These are phyloP conservation scores for Xanthoparmelia taractica DNA, from an alignment of 495 filamentous ascomycete species.

Conservation along the genomic window DNA sequence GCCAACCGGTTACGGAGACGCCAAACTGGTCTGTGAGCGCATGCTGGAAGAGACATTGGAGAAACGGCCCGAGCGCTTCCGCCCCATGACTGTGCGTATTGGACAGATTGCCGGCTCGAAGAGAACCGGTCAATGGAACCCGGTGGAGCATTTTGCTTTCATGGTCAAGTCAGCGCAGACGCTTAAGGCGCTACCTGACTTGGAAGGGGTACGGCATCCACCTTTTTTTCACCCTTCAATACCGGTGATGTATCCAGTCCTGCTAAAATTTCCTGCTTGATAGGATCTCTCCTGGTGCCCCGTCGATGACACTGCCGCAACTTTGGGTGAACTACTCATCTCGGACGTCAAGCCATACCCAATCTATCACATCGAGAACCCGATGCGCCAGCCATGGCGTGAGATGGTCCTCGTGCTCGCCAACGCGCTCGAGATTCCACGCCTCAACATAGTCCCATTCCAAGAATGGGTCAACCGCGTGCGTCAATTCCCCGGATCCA, in stretches of 20 bases:
- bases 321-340: constrained; percentile 31
- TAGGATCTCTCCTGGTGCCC: constrained; percentile 34
- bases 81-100: constrained; percentile 38
- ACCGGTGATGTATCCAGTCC: no score
- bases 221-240: no score
- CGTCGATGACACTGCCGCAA: constrained; percentile 35
- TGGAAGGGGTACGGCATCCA: constrained; percentile 25
- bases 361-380: constrained; percentile 47
- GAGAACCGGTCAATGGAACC: constrained; percentile 47
- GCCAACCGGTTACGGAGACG: constrained; percentile 42
- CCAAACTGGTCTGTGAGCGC: constrained; percentile 42
- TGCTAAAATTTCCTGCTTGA: no score
- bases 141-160: constrained; percentile 42
- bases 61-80: constrained; percentile 32
- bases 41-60: constrained; percentile 40
- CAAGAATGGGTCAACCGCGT: no score
- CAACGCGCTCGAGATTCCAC: constrained; percentile 36
- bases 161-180: constrained; percentile 40
- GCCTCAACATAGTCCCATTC: no score
- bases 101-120: constrained; percentile 47
- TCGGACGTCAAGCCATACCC: constrained; percentile 19
- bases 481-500: no score
- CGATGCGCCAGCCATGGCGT: constrained; percentile 37
- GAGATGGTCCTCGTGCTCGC: constrained; percentile 36
- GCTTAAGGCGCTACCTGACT: constrained; percentile 33